Base-by-base conservation (phyloP, 805 yeast genomes). In the Myxozyma nipponensis region DNA sequence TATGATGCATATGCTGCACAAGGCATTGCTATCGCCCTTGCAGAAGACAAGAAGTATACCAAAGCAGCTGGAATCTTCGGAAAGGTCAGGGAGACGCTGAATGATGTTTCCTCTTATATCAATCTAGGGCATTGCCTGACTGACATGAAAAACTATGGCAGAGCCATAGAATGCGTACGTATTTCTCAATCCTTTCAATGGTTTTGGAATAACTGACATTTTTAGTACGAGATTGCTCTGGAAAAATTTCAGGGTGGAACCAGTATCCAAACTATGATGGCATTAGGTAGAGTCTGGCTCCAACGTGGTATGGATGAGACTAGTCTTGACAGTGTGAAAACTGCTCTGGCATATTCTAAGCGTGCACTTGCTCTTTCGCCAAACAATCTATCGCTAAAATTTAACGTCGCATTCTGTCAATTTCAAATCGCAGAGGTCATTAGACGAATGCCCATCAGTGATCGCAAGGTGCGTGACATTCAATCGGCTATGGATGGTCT, bases 1-100 rank as follows among this genome's bases (percentile, higher is more conserved):
- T 74, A 77, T 59, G 87, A 91, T 65, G 91, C 90, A 1, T 93
- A 83, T 71, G 99, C 98, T 3, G 98, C 98, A 1, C 98, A 93
- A 68, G 99, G 99, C 48, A 76, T 93, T 55, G 98, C 97, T 1
- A 88, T 93, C 49, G 81, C 89, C 3, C 85, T 88, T 66, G 95
- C 95, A 9, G 97, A 91, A 62, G 49, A 49, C 30, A 82, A 86
- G 59, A 65, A 64, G 22, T 70, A 79, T 30, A 81, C 79, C 23
- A 75, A 82, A 54, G 96, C 98, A 0, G 74, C 90, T 62, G 95
- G 87, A 58, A 83, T 90, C 40, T 82, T 93, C 63, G 78, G 95
- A 66, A 88, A 90, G 60, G 81, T 90, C 47, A 79, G 96, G 63
- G 98, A 93, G 62, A 84, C 97, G 3, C 73, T 90, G 57, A 84